A percentile compares a stretch with the other conserved stretches of the same genome.
phyloP scores from a whole-genome alignment of 1,139 yeast species.

The Protomyces inouyei region DNA sequence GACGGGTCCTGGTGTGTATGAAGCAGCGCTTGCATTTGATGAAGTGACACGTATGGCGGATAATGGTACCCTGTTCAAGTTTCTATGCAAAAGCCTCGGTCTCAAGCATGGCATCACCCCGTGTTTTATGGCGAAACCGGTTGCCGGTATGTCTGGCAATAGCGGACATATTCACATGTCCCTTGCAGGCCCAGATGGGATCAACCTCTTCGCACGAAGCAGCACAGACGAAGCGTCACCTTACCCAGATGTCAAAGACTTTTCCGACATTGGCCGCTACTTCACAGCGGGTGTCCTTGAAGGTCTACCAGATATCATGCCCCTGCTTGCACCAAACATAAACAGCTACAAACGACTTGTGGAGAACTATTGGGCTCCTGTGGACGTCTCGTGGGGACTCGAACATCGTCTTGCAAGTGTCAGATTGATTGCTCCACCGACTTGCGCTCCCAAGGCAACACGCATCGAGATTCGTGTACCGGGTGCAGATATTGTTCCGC shows the following conservation, averaged over 20 bases:
- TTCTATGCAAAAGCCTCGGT: slow-evolving; percentile 39
- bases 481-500: slow-evolving; percentile 42
- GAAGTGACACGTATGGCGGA: slow-evolving; percentile 40
- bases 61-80: slow-evolving; percentile 39
- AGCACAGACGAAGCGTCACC: slow-evolving; percentile 35
- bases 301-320: slow-evolving; percentile 41
- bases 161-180: slow-evolving; percentile 43
- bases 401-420: slow-evolving; percentile 42
- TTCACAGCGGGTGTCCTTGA: slow-evolving; percentile 41
- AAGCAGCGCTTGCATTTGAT: slow-evolving; percentile 41
- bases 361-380: slow-evolving; percentile 43
- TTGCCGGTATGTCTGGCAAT: slow-evolving; percentile 41
- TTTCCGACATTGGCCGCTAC: slow-evolving; percentile 39
- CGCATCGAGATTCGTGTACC: slow-evolving; percentile 41
- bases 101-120: slow-evolving; percentile 39
- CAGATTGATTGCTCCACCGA: slow-evolving; percentile 39
- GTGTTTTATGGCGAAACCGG: slow-evolving; percentile 43
- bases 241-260: slow-evolving; percentile 38
- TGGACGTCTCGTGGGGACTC: slow-evolving; percentile 41
- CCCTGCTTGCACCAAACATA: slow-evolving; percentile 41
- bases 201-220: slow-evolving; percentile 38
- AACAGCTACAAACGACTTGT: slow-evolving; percentile 40
- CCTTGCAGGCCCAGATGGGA: slow-evolving; percentile 36
- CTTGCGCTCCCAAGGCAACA: slow-evolving; percentile 37
- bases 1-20: slow-evolving; percentile 43